Evolutionary conservation across 208 protist genomes (phyloP).

Genomic region (Leishmania aethiopica): DNA sequence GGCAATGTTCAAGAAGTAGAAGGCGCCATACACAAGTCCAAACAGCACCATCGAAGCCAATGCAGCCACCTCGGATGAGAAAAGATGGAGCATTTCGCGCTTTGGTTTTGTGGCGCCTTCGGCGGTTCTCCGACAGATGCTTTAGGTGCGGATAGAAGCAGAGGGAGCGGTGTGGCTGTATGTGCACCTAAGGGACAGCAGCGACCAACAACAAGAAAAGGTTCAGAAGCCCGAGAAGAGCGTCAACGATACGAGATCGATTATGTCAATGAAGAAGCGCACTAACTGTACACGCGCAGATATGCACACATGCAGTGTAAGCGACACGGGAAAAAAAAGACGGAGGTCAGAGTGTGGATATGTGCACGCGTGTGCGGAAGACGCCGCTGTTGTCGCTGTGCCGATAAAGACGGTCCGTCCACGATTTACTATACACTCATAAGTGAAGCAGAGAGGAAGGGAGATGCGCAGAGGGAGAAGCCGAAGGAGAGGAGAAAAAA

Average conservation of each 20-base stretch:
- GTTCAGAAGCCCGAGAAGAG: background rate
- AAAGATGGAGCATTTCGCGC: constrained; percentile 61
- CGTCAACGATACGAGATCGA: background rate
- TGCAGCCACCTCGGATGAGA: constrained; percentile 60
- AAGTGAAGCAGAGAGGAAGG: background rate
- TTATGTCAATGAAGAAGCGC: background rate
- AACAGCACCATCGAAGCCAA: constrained; percentile 21
- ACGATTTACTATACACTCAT: background rate
- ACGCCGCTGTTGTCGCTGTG: background rate
- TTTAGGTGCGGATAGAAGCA: background rate
- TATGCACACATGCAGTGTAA: background rate
- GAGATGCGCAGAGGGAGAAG: background rate
- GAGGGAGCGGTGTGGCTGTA: background rate
- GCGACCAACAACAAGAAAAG: background rate
- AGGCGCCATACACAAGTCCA: constrained; percentile 13
- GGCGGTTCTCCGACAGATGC: background rate
- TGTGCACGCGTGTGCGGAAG: background rate
- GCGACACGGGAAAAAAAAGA: background rate
- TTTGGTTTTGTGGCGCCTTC: background rate
- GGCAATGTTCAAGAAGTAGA: constrained; percentile 21
- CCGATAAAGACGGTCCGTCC: background rate
- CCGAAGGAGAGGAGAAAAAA: background rate
- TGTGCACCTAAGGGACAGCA: background rate
- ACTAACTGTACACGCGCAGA: background rate
- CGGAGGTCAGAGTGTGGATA: background rate